Conservation (phyloP, 1,284 basidiomycete genomes). For the Naganishia liquefaciens region DNA sequence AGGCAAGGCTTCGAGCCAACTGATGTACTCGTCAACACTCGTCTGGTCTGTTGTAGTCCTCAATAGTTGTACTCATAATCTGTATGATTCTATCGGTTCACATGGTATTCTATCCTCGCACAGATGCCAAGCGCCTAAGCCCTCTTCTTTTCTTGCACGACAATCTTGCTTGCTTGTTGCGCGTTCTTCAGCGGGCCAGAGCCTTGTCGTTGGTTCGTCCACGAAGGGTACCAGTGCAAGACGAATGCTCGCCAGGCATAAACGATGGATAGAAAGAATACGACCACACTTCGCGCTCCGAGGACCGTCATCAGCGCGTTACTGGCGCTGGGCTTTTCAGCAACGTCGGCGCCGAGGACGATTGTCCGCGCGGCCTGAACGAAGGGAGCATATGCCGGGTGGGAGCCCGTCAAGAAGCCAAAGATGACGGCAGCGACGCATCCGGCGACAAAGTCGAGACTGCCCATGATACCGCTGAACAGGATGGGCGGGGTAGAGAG, state of each 20-base stretch:
- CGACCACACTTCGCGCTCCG: slow-evolving; percentile 30
- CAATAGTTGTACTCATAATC: background rate
- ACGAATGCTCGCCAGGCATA: slow-evolving; percentile 30
- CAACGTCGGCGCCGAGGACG: background rate
- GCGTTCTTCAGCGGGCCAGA: background rate
- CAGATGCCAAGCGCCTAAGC: background rate
- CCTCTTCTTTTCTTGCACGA: slow-evolving; percentile 25
- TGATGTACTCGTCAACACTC: background rate
- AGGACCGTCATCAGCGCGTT: slow-evolving; percentile 31
- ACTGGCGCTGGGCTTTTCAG: background rate
- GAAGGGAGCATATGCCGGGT: slow-evolving; percentile 27
- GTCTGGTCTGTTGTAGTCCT: background rate
- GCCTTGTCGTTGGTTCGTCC: background rate
- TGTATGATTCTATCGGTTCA: background rate
- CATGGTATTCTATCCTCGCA: background rate
- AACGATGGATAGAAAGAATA: slow-evolving; percentile 26
- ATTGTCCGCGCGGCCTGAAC: slow-evolving; percentile 3
- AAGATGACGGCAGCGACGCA: slow-evolving; percentile 25
- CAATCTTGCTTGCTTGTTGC: slow-evolving; percentile 10
- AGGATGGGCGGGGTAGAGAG: slow-evolving; percentile 34
- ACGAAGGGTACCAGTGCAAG: slow-evolving; percentile 23
- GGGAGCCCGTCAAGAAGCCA: slow-evolving; percentile 29
- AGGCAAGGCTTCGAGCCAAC: background rate
- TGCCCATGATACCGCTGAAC: slow-evolving; percentile 24
- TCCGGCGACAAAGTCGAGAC: slow-evolving; percentile 32